Evolutionary conservation across 2,329 filamentous ascomycete species (phyloP).

Genomic region (Uncinocarpus reesii): DNA sequence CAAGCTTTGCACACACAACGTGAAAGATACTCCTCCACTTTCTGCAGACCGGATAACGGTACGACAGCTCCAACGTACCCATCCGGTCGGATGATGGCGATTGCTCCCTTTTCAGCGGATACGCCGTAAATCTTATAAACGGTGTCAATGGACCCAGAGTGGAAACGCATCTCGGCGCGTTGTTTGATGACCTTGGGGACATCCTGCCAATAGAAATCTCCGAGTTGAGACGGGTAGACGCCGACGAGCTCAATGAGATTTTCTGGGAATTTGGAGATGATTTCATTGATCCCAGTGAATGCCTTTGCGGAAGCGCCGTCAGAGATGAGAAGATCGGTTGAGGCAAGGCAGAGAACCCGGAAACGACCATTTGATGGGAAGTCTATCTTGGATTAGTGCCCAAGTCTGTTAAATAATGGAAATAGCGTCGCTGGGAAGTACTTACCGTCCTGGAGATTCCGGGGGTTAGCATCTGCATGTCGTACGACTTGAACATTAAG

Average conservation of each 20-base stretch:
- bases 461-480: conserved; percentile 30
- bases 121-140: conserved; percentile 32
- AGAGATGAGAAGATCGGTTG: conserved; percentile 27
- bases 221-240: conserved; percentile 23
- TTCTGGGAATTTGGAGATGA: conserved; percentile 22
- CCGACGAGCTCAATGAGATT: conserved; percentile 28
- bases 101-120: conserved; percentile 22
- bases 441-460: conserved; percentile 30
- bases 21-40: conserved; percentile 23
- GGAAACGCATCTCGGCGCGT: conserved; percentile 30
- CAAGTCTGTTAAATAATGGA: neutral
- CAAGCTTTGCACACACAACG: conserved; percentile 8
- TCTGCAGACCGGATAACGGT: conserved; percentile 18
- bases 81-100: conserved; percentile 32
- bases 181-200: conserved; percentile 25
- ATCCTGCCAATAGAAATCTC: conserved; percentile 27
- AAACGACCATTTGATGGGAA: conserved; percentile 31
- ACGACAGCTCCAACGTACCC: conserved; percentile 28
- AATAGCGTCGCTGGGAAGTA: neutral
- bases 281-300: conserved; percentile 19
- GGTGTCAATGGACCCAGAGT: conserved; percentile 27
- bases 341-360: conserved; percentile 29
- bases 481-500: conserved; percentile 27
- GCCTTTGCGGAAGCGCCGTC: conserved; percentile 22
- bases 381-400: conserved; percentile 20